Conservation (phyloP, 1,284 basidiomycete genomes). For the Apiotrichum siamense region DNA sequence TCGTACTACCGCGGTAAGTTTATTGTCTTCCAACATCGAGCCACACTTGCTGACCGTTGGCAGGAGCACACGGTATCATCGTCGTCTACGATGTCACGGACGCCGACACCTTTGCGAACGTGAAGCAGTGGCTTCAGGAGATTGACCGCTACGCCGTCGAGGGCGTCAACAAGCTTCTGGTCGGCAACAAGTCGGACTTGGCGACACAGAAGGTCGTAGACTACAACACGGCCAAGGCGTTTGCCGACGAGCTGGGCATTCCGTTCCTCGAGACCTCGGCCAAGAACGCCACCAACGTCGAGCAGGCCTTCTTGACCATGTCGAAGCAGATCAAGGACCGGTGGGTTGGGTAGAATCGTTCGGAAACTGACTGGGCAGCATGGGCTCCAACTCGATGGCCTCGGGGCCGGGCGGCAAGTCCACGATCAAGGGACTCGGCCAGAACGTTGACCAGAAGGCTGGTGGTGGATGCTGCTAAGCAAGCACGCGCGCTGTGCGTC, state of each 20-base stretch:
- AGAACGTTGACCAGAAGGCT: slow-evolving; percentile 67
- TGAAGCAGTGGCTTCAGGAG: slow-evolving; percentile 99
- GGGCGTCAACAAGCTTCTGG: slow-evolving; percentile 95
- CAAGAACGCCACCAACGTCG: slow-evolving; percentile 97
- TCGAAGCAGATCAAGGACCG: slow-evolving; percentile 97
- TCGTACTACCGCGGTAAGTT: slow-evolving; percentile 72
- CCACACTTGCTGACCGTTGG: background rate
- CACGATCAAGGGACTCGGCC: slow-evolving; percentile 57
- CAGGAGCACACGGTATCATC: slow-evolving; percentile 90
- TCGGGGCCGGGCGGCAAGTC: slow-evolving; percentile 50
- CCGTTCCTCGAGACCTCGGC: slow-evolving; percentile 99
- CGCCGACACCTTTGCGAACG: slow-evolving; percentile 80
- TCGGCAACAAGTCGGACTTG: slow-evolving; percentile 97
- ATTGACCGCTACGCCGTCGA: slow-evolving; percentile 99
- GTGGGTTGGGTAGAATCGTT: slow-evolving; percentile 27
- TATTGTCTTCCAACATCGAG: too few species aligned
- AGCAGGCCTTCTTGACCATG: slow-evolving; percentile 99
- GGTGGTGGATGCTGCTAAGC: slow-evolving; percentile 67
- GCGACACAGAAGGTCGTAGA: slow-evolving; percentile 99
- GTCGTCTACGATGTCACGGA: slow-evolving; percentile 99
- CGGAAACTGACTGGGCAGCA: slow-evolving; percentile 50
- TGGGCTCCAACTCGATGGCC: slow-evolving; percentile 50
- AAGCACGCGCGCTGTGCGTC: background rate
- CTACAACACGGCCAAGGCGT: slow-evolving; percentile 95
- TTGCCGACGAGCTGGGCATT: slow-evolving; percentile 90